Evolutionary conservation across 2,329 filamentous ascomycete species (phyloP).

Genomic region (Venturia asperata): DNA sequence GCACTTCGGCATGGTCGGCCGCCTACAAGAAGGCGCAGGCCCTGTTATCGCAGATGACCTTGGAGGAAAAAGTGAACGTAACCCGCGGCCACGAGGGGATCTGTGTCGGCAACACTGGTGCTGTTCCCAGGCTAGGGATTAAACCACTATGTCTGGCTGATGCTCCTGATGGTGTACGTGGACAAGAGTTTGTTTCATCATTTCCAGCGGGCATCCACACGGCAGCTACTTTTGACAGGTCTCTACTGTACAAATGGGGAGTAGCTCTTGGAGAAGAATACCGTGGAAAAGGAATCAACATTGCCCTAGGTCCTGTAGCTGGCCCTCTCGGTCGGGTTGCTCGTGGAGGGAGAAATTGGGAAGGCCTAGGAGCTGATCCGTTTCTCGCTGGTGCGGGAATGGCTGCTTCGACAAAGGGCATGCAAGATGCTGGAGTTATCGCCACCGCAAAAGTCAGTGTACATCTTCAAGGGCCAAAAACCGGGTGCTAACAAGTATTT

Average conservation of each 20-base stretch:
- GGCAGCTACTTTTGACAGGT: constrained; percentile 17
- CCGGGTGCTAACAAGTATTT: not conserved
- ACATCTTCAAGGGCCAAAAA: not conserved
- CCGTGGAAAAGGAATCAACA: constrained; percentile 18
- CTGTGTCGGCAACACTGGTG: constrained; percentile 5
- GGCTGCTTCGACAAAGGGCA: constrained; percentile 7
- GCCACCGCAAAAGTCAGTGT: constrained; percentile 4
- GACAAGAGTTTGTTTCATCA: constrained; percentile 10
- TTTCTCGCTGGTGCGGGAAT: constrained; percentile 12
- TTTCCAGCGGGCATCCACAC: constrained; percentile 17
- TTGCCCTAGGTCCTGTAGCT: constrained; percentile 18
- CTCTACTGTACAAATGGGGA: constrained; percentile 9
- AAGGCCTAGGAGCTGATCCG: constrained; percentile 17
- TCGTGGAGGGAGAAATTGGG: constrained; percentile 21
- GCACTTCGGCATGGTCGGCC: not conserved
- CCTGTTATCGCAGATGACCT: constrained; percentile 14
- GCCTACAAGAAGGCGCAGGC: not conserved
- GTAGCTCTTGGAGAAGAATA: constrained; percentile 16
- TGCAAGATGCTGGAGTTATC: constrained; percentile 26
- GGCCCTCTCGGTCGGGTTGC: constrained; percentile 42
- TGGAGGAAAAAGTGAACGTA: constrained; percentile 18
- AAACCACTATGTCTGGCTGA: constrained; percentile 16
- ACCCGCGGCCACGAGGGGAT: not conserved
- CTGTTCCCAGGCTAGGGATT: constrained; percentile 1
- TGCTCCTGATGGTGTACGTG: constrained; percentile 10